phyloP scores from a whole-genome alignment of 805 yeast genomes.

The Trichomonascus vanleenenianus region DNA sequence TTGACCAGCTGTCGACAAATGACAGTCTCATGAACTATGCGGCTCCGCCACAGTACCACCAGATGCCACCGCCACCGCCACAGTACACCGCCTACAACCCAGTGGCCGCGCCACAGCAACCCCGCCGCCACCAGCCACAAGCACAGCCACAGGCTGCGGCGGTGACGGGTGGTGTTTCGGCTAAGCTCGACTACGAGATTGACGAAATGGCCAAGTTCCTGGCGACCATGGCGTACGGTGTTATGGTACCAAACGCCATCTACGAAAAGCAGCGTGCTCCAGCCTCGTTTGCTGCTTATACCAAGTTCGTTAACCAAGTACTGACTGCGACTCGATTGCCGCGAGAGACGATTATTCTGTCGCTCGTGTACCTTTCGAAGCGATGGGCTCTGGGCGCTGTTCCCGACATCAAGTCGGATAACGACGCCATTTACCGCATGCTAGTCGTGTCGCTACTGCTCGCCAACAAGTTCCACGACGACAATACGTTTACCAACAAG shows the following conservation, averaged over 20 bases:
- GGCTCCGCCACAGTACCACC: conserved; percentile 12
- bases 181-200: conserved; percentile 73
- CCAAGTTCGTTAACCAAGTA: conserved; percentile 54
- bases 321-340: conserved; percentile 85
- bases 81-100: neutral
- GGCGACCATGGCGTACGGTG: conserved; percentile 62
- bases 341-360: conserved; percentile 66
- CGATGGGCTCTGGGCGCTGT: conserved; percentile 37
- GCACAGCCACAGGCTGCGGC: conserved; percentile 10
- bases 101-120: neutral
- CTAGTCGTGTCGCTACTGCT: conserved; percentile 65
- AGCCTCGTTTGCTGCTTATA: conserved; percentile 30
- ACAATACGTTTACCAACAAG: conserved; percentile 88
- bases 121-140: conserved; percentile 11
- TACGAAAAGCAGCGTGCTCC: conserved; percentile 6
- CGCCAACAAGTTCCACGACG: conserved; percentile 93
- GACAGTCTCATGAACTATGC: neutral
- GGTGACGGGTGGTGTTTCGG: conserved; percentile 63
- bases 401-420: conserved; percentile 26
- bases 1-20: conserved; percentile 11
- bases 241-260: conserved; percentile 22
- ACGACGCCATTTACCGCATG: conserved; percentile 36
- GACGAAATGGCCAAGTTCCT: conserved; percentile 72
- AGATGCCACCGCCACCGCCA: conserved; percentile 18
- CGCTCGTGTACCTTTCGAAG: conserved; percentile 72